phyloP scores from a whole-genome alignment of 1,139 yeast species.

The Geotrichum candidum region DNA sequence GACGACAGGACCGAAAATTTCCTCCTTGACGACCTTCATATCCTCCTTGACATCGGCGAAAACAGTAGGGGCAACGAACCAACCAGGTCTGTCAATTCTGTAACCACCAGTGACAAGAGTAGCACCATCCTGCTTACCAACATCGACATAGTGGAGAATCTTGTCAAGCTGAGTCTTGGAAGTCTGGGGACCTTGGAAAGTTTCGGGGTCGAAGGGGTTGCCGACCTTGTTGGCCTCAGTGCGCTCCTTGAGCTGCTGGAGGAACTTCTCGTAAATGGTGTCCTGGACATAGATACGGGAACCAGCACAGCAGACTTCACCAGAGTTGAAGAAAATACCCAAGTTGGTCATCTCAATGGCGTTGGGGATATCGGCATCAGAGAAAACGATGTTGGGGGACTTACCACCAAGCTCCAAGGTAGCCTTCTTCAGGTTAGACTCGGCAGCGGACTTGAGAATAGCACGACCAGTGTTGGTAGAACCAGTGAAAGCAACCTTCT shows the following conservation, averaged over 20 bases:
- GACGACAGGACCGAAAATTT: constrained; percentile 80
- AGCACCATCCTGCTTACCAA: constrained; percentile 68
- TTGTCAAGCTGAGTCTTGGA: constrained; percentile 64
- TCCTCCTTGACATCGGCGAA: constrained; percentile 60
- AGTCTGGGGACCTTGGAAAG: constrained; percentile 77
- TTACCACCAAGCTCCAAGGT: constrained; percentile 79
- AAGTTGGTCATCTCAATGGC: constrained; percentile 50
- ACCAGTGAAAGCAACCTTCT: constrained; percentile 82
- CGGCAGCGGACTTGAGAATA: constrained; percentile 58
- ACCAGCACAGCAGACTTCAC: constrained; percentile 83
- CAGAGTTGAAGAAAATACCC: constrained; percentile 68
- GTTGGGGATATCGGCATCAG: constrained; percentile 55
- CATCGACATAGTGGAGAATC: constrained; percentile 59
- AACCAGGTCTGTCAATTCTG: constrained; percentile 55
- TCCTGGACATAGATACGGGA: constrained; percentile 73
- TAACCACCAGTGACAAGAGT: constrained; percentile 67
- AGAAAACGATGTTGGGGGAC: constrained; percentile 68
- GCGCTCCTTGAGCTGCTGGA: constrained; percentile 48
- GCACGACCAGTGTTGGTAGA: constrained; percentile 74
- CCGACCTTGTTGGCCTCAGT: constrained; percentile 50
- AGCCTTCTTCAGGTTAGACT: constrained; percentile 62
- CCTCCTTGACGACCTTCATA: constrained; percentile 66
- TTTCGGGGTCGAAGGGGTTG: constrained; percentile 62
- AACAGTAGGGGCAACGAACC: constrained; percentile 70
- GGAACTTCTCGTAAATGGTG: constrained; percentile 57